phyloP scores from a whole-genome alignment of 106 monocot species.

The Hemerocallis citrina region DNA sequence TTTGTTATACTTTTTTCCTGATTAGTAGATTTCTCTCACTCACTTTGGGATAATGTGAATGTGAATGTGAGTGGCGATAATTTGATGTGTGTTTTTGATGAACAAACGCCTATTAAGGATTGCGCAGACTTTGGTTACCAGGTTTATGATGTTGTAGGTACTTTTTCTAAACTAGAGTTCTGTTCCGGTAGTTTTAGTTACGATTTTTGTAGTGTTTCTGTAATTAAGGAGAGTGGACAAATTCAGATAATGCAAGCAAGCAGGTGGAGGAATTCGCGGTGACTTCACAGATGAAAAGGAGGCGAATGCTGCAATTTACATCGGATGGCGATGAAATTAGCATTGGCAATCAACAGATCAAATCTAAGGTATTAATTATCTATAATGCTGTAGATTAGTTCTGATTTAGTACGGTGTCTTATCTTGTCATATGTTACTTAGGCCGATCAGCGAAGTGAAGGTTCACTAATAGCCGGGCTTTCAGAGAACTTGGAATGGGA shows the following conservation, averaged over 20 bases:
- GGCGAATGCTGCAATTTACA: slow-evolving; percentile 82
- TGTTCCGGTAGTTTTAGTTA: not conserved
- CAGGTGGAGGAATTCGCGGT: slow-evolving; percentile 31
- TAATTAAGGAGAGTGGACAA: slow-evolving; percentile 9
- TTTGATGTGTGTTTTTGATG: slow-evolving; percentile 55
- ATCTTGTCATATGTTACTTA: slow-evolving; percentile 9
- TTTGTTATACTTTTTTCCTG: not conserved
- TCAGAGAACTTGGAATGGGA: slow-evolving; percentile 39
- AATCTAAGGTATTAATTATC: slow-evolving; percentile 32
- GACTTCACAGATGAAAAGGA: slow-evolving; percentile 56
- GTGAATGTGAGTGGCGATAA: slow-evolving; percentile 36
- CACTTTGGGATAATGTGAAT: slow-evolving; percentile 54
- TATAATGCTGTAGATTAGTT: not conserved
- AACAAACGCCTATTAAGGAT: slow-evolving; percentile 87
- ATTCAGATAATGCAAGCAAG: slow-evolving; percentile 46
- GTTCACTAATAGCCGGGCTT: slow-evolving; percentile 21
- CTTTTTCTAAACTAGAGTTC: not conserved
- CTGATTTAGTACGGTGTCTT: not conserved
- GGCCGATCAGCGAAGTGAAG: slow-evolving; percentile 34
- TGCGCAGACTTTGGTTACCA: slow-evolving; percentile 39
- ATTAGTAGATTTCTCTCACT: slow-evolving; percentile 28
- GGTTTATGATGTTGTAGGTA: slow-evolving; percentile 32
- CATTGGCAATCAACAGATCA: slow-evolving; percentile 18
- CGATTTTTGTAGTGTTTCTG: not conserved
- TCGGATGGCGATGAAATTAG: slow-evolving; percentile 28